These are phyloP conservation scores for Kockovaella imperatae DNA, from an alignment of 768 basidiomycete genomes.

Conservation along the genomic window DNA sequence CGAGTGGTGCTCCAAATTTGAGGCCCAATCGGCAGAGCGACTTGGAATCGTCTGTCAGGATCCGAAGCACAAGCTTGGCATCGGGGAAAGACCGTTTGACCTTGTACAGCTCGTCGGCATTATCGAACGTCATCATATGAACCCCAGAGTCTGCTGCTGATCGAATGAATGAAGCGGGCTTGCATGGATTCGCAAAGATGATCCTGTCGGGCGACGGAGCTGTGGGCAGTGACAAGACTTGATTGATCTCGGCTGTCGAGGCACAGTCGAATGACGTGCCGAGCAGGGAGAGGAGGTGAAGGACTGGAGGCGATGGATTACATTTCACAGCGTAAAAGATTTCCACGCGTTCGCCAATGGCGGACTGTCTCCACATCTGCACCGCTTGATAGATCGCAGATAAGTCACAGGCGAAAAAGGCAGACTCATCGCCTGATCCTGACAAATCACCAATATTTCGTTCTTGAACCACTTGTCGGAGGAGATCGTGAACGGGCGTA, in stretches of 20 bases:
- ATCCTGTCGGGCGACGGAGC: slow-evolving; percentile 66
- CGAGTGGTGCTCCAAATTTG: slow-evolving; percentile 91
- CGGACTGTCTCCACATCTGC: slow-evolving; percentile 64
- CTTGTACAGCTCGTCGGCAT: slow-evolving; percentile 91
- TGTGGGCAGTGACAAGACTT: slow-evolving; percentile 60
- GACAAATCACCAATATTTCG: slow-evolving; percentile 9
- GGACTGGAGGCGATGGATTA: slow-evolving; percentile 92
- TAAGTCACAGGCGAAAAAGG: slow-evolving; percentile 94
- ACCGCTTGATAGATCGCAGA: slow-evolving; percentile 78
- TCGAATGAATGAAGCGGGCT: slow-evolving; percentile 86
- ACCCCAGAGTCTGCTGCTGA: slow-evolving; percentile 71
- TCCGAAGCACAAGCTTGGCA: slow-evolving; percentile 84
- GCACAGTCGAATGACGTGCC: slow-evolving; percentile 97
- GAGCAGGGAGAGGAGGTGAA: slow-evolving; percentile 78
- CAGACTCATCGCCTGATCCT: slow-evolving; percentile 67
- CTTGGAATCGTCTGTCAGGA: slow-evolving; percentile 96
- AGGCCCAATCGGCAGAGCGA: slow-evolving; percentile 84
- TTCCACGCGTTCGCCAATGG: slow-evolving; percentile 68
- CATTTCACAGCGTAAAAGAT: slow-evolving; percentile 97
- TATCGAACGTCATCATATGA: slow-evolving; percentile 96
- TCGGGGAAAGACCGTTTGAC: slow-evolving; percentile 68
- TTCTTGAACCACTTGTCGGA: slow-evolving; percentile 25
- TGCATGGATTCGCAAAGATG: slow-evolving; percentile 99
- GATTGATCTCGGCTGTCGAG: slow-evolving; percentile 82
- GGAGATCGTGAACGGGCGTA: slow-evolving; percentile 20